phyloP scores from a whole-genome alignment of 2,329 filamentous ascomycete genomes.

The Tolypocladium sp. region DNA sequence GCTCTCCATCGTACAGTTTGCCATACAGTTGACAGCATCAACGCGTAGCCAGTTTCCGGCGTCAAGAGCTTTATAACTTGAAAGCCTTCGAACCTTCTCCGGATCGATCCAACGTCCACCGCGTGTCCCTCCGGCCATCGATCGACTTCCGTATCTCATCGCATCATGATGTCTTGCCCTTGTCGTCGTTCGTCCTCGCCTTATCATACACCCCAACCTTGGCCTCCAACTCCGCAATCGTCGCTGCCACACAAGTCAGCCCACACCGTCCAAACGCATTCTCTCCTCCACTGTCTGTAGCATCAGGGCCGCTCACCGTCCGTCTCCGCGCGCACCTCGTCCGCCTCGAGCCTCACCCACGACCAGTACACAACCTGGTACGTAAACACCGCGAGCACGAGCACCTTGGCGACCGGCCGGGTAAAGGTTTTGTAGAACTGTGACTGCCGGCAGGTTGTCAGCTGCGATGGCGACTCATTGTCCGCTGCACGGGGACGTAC shows the following conservation, averaged over 20 bases:
- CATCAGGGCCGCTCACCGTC: slow-evolving; percentile 33
- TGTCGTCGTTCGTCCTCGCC: slow-evolving; percentile 5
- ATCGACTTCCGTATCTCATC: neutral
- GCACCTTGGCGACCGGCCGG: slow-evolving; percentile 62
- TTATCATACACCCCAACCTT: slow-evolving; percentile 25
- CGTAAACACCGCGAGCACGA: slow-evolving; percentile 65
- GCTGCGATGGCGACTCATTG: neutral
- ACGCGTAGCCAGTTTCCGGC: neutral
- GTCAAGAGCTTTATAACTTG: neutral
- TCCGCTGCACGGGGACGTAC: neutral
- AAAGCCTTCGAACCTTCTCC: too few relatives aligned
- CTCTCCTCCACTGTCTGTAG: neutral
- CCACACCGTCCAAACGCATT: neutral
- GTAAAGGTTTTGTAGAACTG: slow-evolving; percentile 69
- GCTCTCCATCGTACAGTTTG: neutral
- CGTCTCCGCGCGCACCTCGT: slow-evolving; percentile 55
- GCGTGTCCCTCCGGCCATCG: neutral
- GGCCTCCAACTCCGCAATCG: slow-evolving; percentile 26
- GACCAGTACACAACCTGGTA: slow-evolving; percentile 70
- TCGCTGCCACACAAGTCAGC: slow-evolving; percentile 10
- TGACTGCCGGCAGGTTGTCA: slow-evolving; percentile 27
- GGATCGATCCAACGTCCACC: neutral
- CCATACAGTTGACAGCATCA: neutral
- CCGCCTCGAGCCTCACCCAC: slow-evolving; percentile 66
- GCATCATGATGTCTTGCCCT: slow-evolving; percentile 7